These are phyloP conservation scores for Paramecium primaurelia DNA, from an alignment of 73 alveolate genomes.

Conservation along the genomic window DNA sequence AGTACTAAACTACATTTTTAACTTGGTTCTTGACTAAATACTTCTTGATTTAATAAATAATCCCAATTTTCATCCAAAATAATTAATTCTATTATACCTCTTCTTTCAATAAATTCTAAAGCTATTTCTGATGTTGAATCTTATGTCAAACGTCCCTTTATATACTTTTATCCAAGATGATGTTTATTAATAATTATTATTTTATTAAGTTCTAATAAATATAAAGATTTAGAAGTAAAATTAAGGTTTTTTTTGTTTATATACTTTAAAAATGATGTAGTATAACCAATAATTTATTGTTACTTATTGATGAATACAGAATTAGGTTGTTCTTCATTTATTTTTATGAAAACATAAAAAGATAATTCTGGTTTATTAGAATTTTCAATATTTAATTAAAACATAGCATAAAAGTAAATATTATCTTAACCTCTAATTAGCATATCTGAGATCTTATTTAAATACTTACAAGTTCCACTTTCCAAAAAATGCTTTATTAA, in stretches of 20 bases:
- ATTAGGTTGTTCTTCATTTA: neutral
- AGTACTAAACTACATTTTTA: neutral
- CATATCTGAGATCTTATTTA: neutral
- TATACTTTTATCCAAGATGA: neutral
- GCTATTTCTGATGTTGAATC: neutral
- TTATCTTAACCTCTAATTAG: neutral
- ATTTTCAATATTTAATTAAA: neutral
- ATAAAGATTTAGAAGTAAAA: neutral
- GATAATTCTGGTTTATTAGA: neutral
- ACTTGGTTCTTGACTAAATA: neutral
- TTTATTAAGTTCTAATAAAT: neutral
- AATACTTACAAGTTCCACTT: neutral
- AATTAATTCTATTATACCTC: neutral
- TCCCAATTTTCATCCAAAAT: neutral
- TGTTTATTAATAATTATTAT: neutral
- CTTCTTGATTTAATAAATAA: neutral
- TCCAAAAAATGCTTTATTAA: neutral
- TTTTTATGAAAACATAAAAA: neutral
- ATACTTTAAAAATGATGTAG: neutral
- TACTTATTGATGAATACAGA: neutral
- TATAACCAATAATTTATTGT: neutral
- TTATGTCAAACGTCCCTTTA: neutral
- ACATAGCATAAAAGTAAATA: neutral
- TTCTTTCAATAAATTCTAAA: neutral
- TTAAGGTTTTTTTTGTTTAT: neutral